phyloP scores from a whole-genome alignment of 2,329 filamentous ascomycete genomes.

The Epichloe scottii region DNA sequence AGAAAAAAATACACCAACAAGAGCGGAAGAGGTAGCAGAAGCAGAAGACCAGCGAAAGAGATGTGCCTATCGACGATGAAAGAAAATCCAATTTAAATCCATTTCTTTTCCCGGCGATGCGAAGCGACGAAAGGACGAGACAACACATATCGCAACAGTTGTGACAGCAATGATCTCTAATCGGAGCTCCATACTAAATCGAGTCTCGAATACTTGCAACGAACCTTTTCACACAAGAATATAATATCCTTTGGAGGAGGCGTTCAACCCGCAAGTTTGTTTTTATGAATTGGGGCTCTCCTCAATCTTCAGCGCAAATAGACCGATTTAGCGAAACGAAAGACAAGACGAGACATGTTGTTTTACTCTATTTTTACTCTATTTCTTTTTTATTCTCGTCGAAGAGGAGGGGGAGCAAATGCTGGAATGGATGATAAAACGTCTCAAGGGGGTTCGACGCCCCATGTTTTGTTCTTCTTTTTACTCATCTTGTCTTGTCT shows the following conservation, averaged over 20 bases:
- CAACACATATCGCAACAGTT: background rate
- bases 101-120: constrained; percentile 1
- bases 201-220: constrained; percentile 1
- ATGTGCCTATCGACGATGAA: background rate
- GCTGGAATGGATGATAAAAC: background rate
- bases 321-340: constrained; percentile 1
- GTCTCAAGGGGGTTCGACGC: background rate
- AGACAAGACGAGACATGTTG: constrained; percentile 2
- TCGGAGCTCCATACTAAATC: background rate
- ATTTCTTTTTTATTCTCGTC: background rate
- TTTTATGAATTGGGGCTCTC: constrained; percentile 1
- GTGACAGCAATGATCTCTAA: background rate
- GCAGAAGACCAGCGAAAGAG: background rate
- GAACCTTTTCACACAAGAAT: background rate
- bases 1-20: background rate
- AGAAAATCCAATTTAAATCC: constrained; percentile 2
- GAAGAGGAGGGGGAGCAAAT: background rate
- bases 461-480: background rate
- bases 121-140: constrained; percentile 1
- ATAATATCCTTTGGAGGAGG: background rate
- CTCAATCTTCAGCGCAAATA: constrained; percentile 4
- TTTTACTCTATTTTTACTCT: background rate
- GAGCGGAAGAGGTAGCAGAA: background rate
- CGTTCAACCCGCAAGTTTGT: background rate
- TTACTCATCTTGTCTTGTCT: background rate